Evolutionary conservation across 2,329 filamentous ascomycete species (phyloP).

Genomic region (Periglandula ipomoeae): DNA sequence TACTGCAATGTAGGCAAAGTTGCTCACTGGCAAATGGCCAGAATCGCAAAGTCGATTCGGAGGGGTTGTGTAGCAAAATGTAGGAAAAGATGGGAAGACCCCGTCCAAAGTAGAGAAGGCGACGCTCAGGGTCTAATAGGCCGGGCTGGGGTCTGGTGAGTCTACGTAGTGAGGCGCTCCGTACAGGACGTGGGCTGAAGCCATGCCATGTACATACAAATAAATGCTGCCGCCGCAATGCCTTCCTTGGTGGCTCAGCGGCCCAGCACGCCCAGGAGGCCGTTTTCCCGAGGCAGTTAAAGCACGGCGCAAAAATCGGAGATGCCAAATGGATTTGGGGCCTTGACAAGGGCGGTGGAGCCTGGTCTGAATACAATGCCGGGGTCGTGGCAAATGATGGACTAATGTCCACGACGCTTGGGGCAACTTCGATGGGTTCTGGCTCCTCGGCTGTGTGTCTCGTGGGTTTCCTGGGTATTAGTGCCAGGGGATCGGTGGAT

Average conservation of each 20-base stretch:
- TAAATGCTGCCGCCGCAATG: background rate
- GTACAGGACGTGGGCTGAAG: background rate
- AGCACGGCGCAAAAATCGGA: background rate
- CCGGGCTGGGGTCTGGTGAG: background rate
- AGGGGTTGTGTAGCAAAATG: slow-evolving; percentile 1
- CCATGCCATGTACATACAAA: too few relatives aligned
- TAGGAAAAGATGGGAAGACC: background rate
- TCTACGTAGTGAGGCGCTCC: background rate
- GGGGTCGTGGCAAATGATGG: background rate
- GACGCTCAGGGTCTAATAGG: slow-evolving; percentile 4
- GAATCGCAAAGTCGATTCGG: background rate
- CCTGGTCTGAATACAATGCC: background rate
- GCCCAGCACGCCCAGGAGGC: too few relatives aligned
- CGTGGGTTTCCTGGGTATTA: background rate
- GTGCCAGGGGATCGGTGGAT: background rate
- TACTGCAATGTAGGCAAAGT: background rate
- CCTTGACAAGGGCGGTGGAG: background rate
- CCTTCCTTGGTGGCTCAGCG: too few relatives aligned
- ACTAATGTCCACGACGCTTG: background rate
- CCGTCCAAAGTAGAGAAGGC: background rate
- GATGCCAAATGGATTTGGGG: background rate
- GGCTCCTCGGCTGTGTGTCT: too few relatives aligned
- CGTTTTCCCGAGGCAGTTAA: background rate
- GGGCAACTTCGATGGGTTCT: background rate
- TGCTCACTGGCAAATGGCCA: background rate